phyloP scores from a whole-genome alignment of 192 early-diverging fungal genomes.

The Obelidium mucronatum region DNA sequence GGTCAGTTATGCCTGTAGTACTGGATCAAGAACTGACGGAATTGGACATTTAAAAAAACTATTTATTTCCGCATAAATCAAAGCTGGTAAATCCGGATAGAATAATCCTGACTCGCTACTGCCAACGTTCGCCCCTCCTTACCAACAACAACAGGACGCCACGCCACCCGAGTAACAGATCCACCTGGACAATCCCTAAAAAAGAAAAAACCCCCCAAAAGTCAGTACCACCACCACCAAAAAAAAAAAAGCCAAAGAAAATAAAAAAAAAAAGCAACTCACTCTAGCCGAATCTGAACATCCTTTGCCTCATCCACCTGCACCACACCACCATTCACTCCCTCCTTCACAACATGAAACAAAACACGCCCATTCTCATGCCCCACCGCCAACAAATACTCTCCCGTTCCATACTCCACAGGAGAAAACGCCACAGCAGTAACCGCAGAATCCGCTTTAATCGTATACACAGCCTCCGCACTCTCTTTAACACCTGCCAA shows the following conservation, averaged over 20 bases:
- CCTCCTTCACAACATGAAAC: slow-evolving; percentile 3
- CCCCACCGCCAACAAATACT: slow-evolving; percentile 77
- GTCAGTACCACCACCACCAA: not conserved
- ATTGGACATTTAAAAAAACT: too few species aligned
- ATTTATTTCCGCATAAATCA: too few species aligned
- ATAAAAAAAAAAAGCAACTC: not conserved
- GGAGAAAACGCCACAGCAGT: slow-evolving; percentile 85
- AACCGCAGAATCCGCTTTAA: slow-evolving; percentile 82
- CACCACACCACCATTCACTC: not conserved
- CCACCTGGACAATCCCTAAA: slow-evolving; percentile 3
- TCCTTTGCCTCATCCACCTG: not conserved
- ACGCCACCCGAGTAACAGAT: not conserved
- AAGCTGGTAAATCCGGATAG: slow-evolving; percentile 1
- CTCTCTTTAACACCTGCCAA: slow-evolving; percentile 16
- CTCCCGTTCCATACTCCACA: not conserved
- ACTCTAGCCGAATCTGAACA: not conserved
- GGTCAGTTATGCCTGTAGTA: too few species aligned
- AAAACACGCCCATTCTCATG: slow-evolving; percentile 82
- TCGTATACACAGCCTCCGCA: slow-evolving; percentile 47
- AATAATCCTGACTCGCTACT: slow-evolving; percentile 17
- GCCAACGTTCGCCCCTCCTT: not conserved
- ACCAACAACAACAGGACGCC: slow-evolving; percentile 1
- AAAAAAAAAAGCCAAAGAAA: not conserved
- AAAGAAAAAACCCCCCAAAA: not conserved
- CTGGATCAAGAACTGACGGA: too few species aligned